Evolutionary conservation across 805 yeast genomes (phyloP), one percentile per base, ranked within the genome.

Genomic region (Kazachstania taianensis): DNA sequence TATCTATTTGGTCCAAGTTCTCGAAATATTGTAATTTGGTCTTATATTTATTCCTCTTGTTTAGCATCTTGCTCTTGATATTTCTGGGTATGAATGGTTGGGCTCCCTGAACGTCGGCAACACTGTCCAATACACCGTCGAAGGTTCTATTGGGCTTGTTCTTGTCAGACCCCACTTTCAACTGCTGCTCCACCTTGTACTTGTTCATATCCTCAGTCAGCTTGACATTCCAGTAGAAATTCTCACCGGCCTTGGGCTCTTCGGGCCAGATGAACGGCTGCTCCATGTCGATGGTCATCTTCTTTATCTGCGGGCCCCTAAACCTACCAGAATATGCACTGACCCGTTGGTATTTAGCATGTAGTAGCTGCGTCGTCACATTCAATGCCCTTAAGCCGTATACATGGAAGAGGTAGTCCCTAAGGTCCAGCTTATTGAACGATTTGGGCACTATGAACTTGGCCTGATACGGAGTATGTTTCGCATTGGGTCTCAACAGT

Each of bases 191-290:
- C 24, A 66, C 69, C 39, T 75, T 66, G 50, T 70, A 75, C 36
- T 66, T 64, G 32, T 63, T 63, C 47, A 73, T 62, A 46, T 78
- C 75, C 7, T 39, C 28, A 16, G 60, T 61, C 58, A 69, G 38
- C 39, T 59, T 41, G 37, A 60, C 48, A 45, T 63, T 50, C 66
- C 70, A 61, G 19, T 65, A 56, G 37, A 61, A 61, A 44, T 66
- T 65, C 32, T 67, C 61, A 28, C 50, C 57, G 10, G 38, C 32
- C 18, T 41, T 34, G 17, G 73, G 70, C 41, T 67, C 71, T 26
- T 72, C 79, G 4, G 99, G 99, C 96, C 96, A 92, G 32, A 92
- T 70, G 55, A 92, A 92, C 17, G 99, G 98, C 46, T 89, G 85
- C 39, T 76, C 78, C 89, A 92, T 81, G 49, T 87, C 97, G 35